Evolutionary conservation across 2,329 filamentous ascomycete species (phyloP).

Genomic region (Beauveria australis): DNA sequence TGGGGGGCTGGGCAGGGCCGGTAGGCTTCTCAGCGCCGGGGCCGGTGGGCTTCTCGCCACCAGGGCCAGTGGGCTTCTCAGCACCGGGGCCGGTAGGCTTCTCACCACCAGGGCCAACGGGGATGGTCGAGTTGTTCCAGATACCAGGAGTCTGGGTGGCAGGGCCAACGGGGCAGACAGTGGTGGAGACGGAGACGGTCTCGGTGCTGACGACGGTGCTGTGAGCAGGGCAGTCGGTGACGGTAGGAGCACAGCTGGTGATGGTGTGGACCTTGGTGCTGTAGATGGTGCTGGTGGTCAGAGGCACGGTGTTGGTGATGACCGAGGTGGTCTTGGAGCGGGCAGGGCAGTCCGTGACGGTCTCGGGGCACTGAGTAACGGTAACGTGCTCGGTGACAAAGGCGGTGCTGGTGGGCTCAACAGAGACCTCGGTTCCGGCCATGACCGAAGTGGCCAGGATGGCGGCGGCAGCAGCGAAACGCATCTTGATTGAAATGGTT

Average conservation of each 20-base stretch:
- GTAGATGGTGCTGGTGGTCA: slow-evolving; percentile 48
- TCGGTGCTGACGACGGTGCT: slow-evolving; percentile 29
- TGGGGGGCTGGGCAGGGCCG: background rate
- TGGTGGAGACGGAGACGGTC: slow-evolving; percentile 31
- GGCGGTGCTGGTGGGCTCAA: slow-evolving; percentile 34
- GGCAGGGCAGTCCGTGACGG: slow-evolving; percentile 54
- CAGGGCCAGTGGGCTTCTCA: background rate
- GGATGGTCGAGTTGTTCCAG: slow-evolving; percentile 14
- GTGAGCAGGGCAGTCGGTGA: slow-evolving; percentile 52
- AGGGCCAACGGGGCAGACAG: slow-evolving; percentile 29
- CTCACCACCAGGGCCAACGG: slow-evolving; percentile 6
- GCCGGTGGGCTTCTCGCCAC: background rate
- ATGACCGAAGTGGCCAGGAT: slow-evolving; percentile 34
- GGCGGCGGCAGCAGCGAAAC: slow-evolving; percentile 46
- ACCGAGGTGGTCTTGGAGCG: slow-evolving; percentile 29
- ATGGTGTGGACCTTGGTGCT: slow-evolving; percentile 51
- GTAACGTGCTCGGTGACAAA: slow-evolving; percentile 52
- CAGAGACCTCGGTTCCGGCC: slow-evolving; percentile 21
- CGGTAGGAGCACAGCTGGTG: slow-evolving; percentile 51
- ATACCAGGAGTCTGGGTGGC: slow-evolving; percentile 15
- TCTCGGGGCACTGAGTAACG: slow-evolving; percentile 52
- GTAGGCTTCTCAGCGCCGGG: background rate
- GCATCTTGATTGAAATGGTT: slow-evolving; percentile 46
- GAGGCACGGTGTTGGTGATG: slow-evolving; percentile 30
- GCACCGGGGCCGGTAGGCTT: slow-evolving; percentile 12